Conservation (phyloP, 306 rosid genomes). For the Vigna radiata region DNA sequence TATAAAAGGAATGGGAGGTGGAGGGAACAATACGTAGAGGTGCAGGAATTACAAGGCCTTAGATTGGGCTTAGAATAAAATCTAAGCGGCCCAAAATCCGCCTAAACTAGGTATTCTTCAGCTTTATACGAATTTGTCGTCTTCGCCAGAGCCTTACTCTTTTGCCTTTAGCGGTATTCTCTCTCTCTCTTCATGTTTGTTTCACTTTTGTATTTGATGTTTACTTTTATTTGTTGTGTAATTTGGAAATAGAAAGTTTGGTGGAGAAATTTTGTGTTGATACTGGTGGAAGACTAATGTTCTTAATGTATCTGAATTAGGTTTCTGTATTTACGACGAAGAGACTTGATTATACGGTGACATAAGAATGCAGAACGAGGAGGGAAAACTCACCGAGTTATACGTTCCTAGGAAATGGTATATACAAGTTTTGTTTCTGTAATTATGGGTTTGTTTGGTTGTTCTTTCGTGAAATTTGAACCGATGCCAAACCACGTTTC, state of each 20-base stretch:
- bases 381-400: constrained; percentile 54
- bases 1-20: too few species aligned
- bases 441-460: not conserved
- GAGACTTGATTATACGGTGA: not conserved
- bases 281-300: not conserved
- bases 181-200: not conserved
- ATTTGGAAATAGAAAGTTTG: not conserved
- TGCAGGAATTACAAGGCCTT: not conserved
- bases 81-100: not conserved
- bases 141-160: not conserved
- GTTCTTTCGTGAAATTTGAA: constrained; percentile 2
- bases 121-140: not conserved
- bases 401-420: constrained; percentile 64
- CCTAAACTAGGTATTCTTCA: constrained; percentile 21
- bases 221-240: not conserved
- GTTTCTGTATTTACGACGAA: not conserved
- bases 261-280: not conserved
- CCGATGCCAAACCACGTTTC: not conserved
- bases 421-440: not conserved
- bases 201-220: not conserved
- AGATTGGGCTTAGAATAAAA: not conserved
- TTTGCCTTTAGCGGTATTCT: not conserved
- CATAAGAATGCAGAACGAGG: constrained; percentile 58
- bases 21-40: too few species aligned
- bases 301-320: not conserved